Evolutionary conservation across 2,329 filamentous ascomycete genomes (phyloP).

Genomic region (Cordyceps farinosa): DNA sequence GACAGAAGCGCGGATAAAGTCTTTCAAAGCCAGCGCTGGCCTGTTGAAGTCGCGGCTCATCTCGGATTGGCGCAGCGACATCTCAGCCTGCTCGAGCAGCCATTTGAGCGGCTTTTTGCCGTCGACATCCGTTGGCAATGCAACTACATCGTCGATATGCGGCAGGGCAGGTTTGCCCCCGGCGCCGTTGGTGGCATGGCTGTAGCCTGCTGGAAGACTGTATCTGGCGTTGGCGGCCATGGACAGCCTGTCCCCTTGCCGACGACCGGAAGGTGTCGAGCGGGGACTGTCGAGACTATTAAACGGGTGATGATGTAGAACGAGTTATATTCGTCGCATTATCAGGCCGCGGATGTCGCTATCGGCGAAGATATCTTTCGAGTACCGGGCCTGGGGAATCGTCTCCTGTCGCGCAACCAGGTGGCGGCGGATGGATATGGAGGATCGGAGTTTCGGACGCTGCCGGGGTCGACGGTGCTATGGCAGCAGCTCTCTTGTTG

Average conservation of each 20-base stretch:
- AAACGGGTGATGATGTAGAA: not conserved
- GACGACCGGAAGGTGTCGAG: conserved; percentile 17
- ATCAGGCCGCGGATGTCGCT: not conserved
- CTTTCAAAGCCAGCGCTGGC: conserved; percentile 72
- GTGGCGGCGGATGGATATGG: not conserved
- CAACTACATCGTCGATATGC: conserved; percentile 53
- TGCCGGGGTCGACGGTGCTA: not conserved
- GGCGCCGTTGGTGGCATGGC: conserved; percentile 8
- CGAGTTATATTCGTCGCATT: not conserved
- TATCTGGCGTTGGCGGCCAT: conserved; percentile 32
- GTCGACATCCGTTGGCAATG: conserved; percentile 45
- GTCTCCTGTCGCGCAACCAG: not conserved
- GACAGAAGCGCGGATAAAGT: conserved; percentile 79
- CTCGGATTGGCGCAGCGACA: conserved; percentile 56
- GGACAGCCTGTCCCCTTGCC: conserved; percentile 26
- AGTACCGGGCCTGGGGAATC: not conserved
- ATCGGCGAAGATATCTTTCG: not conserved
- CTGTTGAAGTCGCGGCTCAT: conserved; percentile 60
- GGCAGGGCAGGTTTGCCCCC: conserved; percentile 38
- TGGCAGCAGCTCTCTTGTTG: not conserved
- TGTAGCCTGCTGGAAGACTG: conserved; percentile 28
- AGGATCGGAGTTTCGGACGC: not conserved
- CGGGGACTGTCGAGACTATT: conserved; percentile 1
- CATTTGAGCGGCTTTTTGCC: conserved; percentile 49
- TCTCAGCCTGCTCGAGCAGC: conserved; percentile 51